Conservation (phyloP, 192 early-diverging fungal species). For the Backusella tuberculispora region DNA sequence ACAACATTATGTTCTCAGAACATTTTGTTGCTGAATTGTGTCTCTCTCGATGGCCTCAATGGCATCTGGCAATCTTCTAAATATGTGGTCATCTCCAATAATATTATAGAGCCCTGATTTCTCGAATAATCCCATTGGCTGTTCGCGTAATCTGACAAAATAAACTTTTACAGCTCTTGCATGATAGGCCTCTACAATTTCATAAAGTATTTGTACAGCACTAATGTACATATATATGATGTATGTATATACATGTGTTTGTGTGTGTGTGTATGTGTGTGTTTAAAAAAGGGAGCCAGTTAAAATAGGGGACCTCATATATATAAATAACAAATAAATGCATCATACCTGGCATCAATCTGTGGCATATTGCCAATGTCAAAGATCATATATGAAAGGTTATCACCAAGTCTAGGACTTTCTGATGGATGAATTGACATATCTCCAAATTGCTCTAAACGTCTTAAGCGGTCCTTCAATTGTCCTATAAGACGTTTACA, state of each 20-base stretch:
- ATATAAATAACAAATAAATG: background rate
- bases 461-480: constrained; percentile 90
- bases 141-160: constrained; percentile 87
- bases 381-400: constrained; percentile 83
- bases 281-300: background rate
- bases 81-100: constrained; percentile 71
- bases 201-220: constrained; percentile 75
- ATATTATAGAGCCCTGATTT: constrained; percentile 67
- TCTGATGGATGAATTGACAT: constrained; percentile 95
- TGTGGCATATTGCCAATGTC: constrained; percentile 88
- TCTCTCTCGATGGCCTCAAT: constrained; percentile 41
- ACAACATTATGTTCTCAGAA: constrained; percentile 13
- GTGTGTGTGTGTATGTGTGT: too few relatives aligned
- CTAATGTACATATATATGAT: constrained; percentile 6
- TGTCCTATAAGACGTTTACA: constrained; percentile 61
- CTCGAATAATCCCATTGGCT: constrained; percentile 70
- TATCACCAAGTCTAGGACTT: constrained; percentile 71
- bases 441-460: constrained; percentile 93
- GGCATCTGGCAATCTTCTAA: constrained; percentile 59
- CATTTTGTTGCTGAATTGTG: background rate
- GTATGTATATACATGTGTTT: background rate
- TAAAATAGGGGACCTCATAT: background rate
- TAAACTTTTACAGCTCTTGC: constrained; percentile 82
- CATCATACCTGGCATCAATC: constrained; percentile 89
- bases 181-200: constrained; percentile 89